Evolutionary conservation across 768 basidiomycete genomes (phyloP).

Genomic region (Suillus cothurnatus): DNA sequence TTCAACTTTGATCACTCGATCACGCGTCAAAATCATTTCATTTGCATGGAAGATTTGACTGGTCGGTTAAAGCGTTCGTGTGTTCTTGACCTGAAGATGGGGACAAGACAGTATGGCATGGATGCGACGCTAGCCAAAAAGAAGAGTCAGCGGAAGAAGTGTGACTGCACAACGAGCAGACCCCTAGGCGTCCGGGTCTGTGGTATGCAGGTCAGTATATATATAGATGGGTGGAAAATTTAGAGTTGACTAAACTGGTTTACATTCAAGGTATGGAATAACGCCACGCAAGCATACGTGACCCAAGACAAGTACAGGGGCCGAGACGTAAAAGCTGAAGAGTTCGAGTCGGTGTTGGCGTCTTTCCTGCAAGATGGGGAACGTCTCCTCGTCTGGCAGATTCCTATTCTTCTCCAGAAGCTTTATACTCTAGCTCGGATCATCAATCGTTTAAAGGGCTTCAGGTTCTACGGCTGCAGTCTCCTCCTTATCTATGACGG

Average conservation of each 20-base stretch:
- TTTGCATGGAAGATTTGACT: conserved; percentile 98
- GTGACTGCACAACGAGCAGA: conserved; percentile 92
- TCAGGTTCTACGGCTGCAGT: conserved; percentile 97
- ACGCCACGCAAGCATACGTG: conserved; percentile 76
- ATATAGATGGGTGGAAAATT: background rate
- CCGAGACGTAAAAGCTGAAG: conserved; percentile 82
- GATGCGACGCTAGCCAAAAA: conserved; percentile 92
- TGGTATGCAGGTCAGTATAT: conserved; percentile 90
- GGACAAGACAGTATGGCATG: conserved; percentile 98
- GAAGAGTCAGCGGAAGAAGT: conserved; percentile 98
- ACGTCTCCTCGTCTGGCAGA: conserved; percentile 84
- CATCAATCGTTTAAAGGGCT: conserved; percentile 87
- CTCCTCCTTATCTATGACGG: conserved; percentile 98
- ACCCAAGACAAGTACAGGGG: conserved; percentile 98
- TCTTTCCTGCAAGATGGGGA: conserved; percentile 88
- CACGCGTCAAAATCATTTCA: conserved; percentile 94
- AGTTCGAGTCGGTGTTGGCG: conserved; percentile 80
- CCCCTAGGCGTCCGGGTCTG: conserved; percentile 91
- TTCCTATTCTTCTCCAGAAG: conserved; percentile 88
- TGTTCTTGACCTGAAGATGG: conserved; percentile 99
- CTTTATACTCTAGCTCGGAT: conserved; percentile 93
- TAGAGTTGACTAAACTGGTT: conserved; percentile 13
- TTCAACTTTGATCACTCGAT: conserved; percentile 48
- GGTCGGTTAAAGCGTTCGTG: conserved; percentile 90
- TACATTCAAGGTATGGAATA: conserved; percentile 84